Evolutionary conservation across 176 grass and related monocot genomes (phyloP).

Genomic region (Rhipidocladum racemiflorum): DNA sequence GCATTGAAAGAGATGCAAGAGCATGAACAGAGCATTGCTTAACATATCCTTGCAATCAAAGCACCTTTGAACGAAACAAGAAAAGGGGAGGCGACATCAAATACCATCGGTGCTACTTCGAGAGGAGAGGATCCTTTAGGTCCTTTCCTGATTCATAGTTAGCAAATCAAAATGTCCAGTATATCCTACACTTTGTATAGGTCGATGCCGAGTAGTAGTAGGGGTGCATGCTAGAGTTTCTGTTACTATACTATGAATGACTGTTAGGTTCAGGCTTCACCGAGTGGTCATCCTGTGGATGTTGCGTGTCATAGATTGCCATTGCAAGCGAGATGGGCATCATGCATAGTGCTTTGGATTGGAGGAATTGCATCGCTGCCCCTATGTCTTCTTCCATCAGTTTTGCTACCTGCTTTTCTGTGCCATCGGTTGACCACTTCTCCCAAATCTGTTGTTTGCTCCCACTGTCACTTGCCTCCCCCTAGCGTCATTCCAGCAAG

Average conservation of each 20-base stretch:
- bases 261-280: conserved; percentile 76
- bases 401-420: conserved; percentile 86
- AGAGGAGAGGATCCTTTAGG: conserved; percentile 39
- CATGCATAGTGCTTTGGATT: conserved; percentile 90
- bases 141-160: conserved; percentile 42
- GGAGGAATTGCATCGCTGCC: conserved; percentile 87
- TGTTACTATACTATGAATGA: conserved; percentile 51
- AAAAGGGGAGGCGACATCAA: conserved; percentile 46
- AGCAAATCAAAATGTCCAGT: conserved; percentile 21
- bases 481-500: conserved; percentile 43
- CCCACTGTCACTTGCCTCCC: conserved; percentile 64
- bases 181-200: conserved; percentile 41
- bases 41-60: conserved; percentile 53
- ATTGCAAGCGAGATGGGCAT: conserved; percentile 89
- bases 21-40: conserved; percentile 45
- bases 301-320: conserved; percentile 80
- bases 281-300: conserved; percentile 45
- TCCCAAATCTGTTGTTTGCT: conserved; percentile 77
- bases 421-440: conserved; percentile 86
- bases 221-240: neutral
- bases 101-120: conserved; percentile 37
- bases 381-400: conserved; percentile 86
- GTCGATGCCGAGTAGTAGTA: conserved; percentile 20
- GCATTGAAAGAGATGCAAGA: conserved; percentile 49
- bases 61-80: conserved; percentile 54